Percentiles rank a stretch among this genome's conserved stretches.
Evolutionary conservation across 2,329 filamentous ascomycete genomes (phyloP).

Genomic region (Akanthomyces uredinophilus): DNA sequence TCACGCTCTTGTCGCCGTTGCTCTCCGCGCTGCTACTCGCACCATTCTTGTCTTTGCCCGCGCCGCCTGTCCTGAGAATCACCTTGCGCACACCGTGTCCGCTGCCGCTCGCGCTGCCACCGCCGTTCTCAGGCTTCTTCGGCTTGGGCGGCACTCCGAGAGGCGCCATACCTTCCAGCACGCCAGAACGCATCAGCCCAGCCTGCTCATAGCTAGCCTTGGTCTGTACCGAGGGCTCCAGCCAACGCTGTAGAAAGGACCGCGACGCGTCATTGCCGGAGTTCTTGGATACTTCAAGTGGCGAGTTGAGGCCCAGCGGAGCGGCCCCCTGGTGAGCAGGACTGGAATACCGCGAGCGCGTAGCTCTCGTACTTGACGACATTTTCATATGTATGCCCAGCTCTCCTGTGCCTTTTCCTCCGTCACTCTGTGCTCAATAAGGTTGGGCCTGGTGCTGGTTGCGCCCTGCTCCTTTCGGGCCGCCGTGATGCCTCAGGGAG

Average conservation of each 20-base stretch:
- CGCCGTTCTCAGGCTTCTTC: slow-evolving; percentile 32
- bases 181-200: slow-evolving; percentile 67
- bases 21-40: slow-evolving; percentile 22
- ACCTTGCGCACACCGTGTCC: slow-evolving; percentile 37
- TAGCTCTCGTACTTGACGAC: slow-evolving; percentile 42
- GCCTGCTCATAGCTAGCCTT: slow-evolving; percentile 73
- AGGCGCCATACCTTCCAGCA: slow-evolving; percentile 78
- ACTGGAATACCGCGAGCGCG: slow-evolving; percentile 54
- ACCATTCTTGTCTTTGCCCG: slow-evolving; percentile 20
- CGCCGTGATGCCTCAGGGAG: neutral
- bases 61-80: slow-evolving; percentile 36
- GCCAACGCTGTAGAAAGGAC: slow-evolving; percentile 51
- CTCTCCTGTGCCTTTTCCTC: slow-evolving; percentile 16
- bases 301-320: slow-evolving; percentile 21
- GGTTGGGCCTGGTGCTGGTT: neutral
- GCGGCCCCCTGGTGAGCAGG: slow-evolving; percentile 33
- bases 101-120: slow-evolving; percentile 11
- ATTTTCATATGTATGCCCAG: slow-evolving; percentile 26
- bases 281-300: slow-evolving; percentile 34
- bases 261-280: slow-evolving; percentile 35
- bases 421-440: neutral
- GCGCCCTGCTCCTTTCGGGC: neutral
- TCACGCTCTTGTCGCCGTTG: slow-evolving; percentile 1
- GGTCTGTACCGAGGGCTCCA: slow-evolving; percentile 54
- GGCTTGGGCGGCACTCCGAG: slow-evolving; percentile 67